Base-by-base conservation (phyloP, 2,329 filamentous ascomycete genomes). In the Colletotrichum neosansevieriae region DNA sequence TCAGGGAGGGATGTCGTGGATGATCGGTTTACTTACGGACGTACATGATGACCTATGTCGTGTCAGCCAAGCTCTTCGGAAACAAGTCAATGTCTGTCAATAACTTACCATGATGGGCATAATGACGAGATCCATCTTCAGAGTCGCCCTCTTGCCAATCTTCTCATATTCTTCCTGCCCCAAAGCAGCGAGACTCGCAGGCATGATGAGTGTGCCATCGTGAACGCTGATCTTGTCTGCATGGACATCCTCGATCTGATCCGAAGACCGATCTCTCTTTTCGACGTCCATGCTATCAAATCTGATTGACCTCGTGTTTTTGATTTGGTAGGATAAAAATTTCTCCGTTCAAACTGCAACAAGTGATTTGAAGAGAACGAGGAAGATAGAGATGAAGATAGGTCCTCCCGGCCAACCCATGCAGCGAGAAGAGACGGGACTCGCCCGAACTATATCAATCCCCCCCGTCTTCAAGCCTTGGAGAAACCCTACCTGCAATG, bases 111-210 rank as follows among this genome's bases (percentile, higher is more conserved):
- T 63, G 58, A 67, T 67, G 17, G 64, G 64, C 73, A 75, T 73
- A 12, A 75, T 74, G 29, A 71, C 59, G 19, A 72, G 40, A 21
- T 76, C 74, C 70, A 76, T 72, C 70, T 74, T 65, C 38, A 64
- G 56, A 1, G 62, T 71, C 0, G 70, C 65, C 42, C 21, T 64
- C 56, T 68, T 69, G 6, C 74, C 67, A 6, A 74, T 15, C 44
- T 57, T 65, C 1, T 64, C 64, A 21, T 69, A 72, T 6, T 74
- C 73, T 4, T 66, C 70, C 12, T 63, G 38, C 19, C 38, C 59
- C 1, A 74, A 70, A 6, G 71, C 63, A 21, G 72, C 72, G 15
- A 75, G 63, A 32, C 59, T 67, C 13, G 60, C 63, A 5, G 72
- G 73, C 72, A 75, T 72, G 32, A 64, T 34, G 45, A 63, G 64